These are phyloP conservation scores for Tricholoma furcatifolium DNA, from an alignment of 768 basidiomycete species.

Conservation along the genomic window DNA sequence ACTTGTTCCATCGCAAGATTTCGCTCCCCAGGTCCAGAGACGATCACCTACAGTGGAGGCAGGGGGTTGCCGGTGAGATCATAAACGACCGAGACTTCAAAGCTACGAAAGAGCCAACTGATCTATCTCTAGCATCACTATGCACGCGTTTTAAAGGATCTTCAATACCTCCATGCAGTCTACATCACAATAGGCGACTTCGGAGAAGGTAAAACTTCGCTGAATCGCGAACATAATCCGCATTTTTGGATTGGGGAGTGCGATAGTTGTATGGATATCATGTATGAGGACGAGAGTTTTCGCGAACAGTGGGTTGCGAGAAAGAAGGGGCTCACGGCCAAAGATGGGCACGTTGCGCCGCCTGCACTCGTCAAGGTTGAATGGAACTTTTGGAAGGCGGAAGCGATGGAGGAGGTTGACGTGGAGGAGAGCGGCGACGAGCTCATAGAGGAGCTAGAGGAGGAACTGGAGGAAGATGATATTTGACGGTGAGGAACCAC, in stretches of 20 bases:
- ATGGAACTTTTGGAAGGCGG: constrained; percentile 27
- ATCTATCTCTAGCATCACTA: constrained; percentile 29
- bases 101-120: background rate
- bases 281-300: constrained; percentile 33
- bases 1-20: constrained; percentile 29
- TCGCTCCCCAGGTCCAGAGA: constrained; percentile 20
- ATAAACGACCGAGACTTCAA: background rate
- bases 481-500: background rate
- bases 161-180: constrained; percentile 28
- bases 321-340: constrained; percentile 22
- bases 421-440: constrained; percentile 16
- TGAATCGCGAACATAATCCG: constrained; percentile 15
- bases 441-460: background rate
- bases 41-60: constrained; percentile 29
- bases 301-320: constrained; percentile 27
- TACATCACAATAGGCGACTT: constrained; percentile 28
- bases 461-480: background rate
- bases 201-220: constrained; percentile 17
- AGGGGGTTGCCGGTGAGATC: constrained; percentile 32
- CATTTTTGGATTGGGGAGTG: constrained; percentile 38
- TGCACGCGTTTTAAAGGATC: constrained; percentile 22
- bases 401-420: constrained; percentile 16
- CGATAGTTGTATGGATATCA: constrained; percentile 32
- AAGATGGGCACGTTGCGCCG: constrained; percentile 22
- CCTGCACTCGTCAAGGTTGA: constrained; percentile 28